phyloP scores from a whole-genome alignment of 2,329 filamentous ascomycete species.

The Aureobasidium mangrovei region DNA sequence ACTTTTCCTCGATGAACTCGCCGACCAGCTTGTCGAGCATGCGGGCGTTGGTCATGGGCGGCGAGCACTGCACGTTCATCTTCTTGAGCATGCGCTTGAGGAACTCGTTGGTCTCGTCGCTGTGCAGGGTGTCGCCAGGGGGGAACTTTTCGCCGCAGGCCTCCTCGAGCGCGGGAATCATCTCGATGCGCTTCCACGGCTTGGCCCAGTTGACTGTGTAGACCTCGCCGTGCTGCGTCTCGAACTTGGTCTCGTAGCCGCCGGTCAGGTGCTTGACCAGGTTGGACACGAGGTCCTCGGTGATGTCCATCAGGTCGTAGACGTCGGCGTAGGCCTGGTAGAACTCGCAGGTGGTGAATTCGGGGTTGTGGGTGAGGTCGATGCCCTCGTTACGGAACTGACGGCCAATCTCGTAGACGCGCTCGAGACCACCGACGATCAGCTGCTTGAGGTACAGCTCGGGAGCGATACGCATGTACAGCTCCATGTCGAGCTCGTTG shows the following conservation, averaged over 20 bases:
- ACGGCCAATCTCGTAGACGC: constrained; percentile 90
- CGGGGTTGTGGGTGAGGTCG: constrained; percentile 91
- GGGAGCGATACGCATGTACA: constrained; percentile 90
- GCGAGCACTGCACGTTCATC: constrained; percentile 79
- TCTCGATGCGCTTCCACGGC: constrained; percentile 88
- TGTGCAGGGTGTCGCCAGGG: constrained; percentile 79
- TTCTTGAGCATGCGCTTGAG: constrained; percentile 77
- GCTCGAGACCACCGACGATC: constrained; percentile 86
- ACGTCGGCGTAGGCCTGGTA: constrained; percentile 83
- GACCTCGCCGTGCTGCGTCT: constrained; percentile 74
- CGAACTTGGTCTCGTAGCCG: constrained; percentile 74
- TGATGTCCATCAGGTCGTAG: constrained; percentile 82
- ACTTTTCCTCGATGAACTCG: constrained; percentile 90
- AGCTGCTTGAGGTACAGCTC: constrained; percentile 96
- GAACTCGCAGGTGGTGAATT: constrained; percentile 97
- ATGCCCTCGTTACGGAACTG: constrained; percentile 93
- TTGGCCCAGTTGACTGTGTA: constrained; percentile 94
- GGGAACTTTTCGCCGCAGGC: constrained; percentile 91
- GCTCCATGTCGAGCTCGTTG: constrained; percentile 89
- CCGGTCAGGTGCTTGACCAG: constrained; percentile 86
- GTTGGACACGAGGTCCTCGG: constrained; percentile 84
- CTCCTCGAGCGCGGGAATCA: constrained; percentile 90
- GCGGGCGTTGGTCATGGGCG: constrained; percentile 83
- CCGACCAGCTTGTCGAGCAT: constrained; percentile 91
- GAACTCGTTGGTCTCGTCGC: constrained; percentile 79